These are phyloP conservation scores for Hypoxylon sp. DNA, from an alignment of 2,329 filamentous ascomycete genomes.

Conservation along the genomic window DNA sequence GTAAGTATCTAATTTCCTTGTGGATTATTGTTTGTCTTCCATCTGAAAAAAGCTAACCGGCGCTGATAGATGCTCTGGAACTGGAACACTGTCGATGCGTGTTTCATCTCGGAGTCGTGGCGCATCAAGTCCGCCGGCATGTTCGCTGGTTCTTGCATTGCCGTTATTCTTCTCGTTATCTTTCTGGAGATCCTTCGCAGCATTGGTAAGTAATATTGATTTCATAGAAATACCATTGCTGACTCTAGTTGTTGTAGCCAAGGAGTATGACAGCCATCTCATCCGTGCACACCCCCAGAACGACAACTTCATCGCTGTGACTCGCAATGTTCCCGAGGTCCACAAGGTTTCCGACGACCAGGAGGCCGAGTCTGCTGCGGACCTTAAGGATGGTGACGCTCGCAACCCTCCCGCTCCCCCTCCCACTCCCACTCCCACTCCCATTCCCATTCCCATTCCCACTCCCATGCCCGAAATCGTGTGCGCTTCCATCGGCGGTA, in stretches of 20 bases:
- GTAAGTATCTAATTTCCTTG: slow-evolving; percentile 52
- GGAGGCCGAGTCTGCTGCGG: not conserved
- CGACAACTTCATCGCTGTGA: slow-evolving; percentile 40
- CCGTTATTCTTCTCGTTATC: slow-evolving; percentile 81
- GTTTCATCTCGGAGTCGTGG: slow-evolving; percentile 80
- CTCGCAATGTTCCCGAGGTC: slow-evolving; percentile 29
- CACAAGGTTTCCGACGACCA: not conserved
- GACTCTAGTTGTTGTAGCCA: slow-evolving; percentile 56
- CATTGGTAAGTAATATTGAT: slow-evolving; percentile 45
- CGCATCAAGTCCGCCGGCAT: slow-evolving; percentile 77
- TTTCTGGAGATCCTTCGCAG: slow-evolving; percentile 81
- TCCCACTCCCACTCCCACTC: not conserved
- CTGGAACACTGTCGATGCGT: slow-evolving; percentile 79
- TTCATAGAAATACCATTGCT: not conserved
- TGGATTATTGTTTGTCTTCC: slow-evolving; percentile 16
- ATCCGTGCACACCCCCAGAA: slow-evolving; percentile 64
- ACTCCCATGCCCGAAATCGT: no score
- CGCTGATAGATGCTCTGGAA: slow-evolving; percentile 81
- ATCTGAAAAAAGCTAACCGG: slow-evolving; percentile 19
- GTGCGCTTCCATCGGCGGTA: not conserved
- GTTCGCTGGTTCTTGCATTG: slow-evolving; percentile 87
- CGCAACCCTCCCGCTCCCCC: slow-evolving; percentile 1
- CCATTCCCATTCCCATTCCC: not conserved
- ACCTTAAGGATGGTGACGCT: not conserved
- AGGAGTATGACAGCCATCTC: slow-evolving; percentile 80